Evolutionary conservation across 1,284 basidiomycete genomes (phyloP).

Genomic region (Trichosporon sp.): DNA sequence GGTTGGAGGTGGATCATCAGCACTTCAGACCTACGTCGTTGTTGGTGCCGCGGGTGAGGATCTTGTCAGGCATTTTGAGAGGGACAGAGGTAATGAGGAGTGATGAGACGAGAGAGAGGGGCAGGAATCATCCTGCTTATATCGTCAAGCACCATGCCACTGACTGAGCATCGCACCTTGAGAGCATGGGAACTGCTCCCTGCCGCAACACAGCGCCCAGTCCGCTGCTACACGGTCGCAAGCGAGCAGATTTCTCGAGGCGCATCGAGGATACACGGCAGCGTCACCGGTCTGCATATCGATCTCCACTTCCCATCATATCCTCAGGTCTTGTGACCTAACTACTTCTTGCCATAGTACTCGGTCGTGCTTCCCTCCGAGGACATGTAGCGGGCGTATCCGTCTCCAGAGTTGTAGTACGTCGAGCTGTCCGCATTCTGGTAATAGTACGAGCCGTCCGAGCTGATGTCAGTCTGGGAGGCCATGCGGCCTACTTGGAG

Average conservation of each 20-base stretch:
- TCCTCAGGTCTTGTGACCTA: too few species aligned
- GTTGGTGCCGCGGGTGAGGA: slow-evolving; percentile 63
- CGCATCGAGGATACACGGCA: too few species aligned
- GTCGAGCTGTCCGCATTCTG: slow-evolving; percentile 65
- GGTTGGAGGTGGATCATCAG: background rate
- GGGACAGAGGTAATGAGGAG: background rate
- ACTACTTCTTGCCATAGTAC: slow-evolving; percentile 26
- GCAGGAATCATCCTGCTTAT: background rate
- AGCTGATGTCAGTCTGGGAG: slow-evolving; percentile 24
- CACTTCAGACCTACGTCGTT: slow-evolving; percentile 54
- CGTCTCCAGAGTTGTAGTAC: slow-evolving; percentile 63
- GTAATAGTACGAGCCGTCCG: slow-evolving; percentile 65
- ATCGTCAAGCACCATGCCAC: too few species aligned
- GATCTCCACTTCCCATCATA: background rate
- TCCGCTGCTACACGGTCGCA: too few species aligned
- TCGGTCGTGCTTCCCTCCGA: slow-evolving; percentile 57
- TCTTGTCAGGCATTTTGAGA: slow-evolving; percentile 31
- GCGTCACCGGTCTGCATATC: background rate
- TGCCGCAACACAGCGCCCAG: too few species aligned
- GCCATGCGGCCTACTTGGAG: slow-evolving; percentile 60
- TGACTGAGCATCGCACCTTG: too few species aligned
- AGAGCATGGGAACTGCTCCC: too few species aligned
- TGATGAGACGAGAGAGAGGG: too few species aligned
- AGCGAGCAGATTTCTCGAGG: too few species aligned
- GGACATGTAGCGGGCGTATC: slow-evolving; percentile 63